phyloP scores from a whole-genome alignment of 305 asterid genomes.

The Withania somnifera region DNA sequence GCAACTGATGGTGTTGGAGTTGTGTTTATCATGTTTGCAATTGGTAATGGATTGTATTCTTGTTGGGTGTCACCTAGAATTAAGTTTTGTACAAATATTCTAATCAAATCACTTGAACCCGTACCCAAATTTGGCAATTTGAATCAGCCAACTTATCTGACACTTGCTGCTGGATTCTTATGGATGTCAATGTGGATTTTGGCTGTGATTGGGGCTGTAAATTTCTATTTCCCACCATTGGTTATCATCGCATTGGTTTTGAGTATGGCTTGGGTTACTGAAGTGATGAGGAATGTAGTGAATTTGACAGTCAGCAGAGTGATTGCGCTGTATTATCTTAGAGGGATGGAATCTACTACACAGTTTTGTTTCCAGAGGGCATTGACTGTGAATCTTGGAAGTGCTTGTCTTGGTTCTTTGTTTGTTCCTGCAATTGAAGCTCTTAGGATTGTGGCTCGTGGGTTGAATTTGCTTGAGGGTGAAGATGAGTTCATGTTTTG shows the following conservation, averaged over 20 bases:
- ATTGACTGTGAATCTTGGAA: slow-evolving; percentile 62
- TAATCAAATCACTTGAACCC: slow-evolving; percentile 67
- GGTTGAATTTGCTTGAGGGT: slow-evolving; percentile 76
- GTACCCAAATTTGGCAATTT: slow-evolving; percentile 58
- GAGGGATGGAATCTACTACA: slow-evolving; percentile 84
- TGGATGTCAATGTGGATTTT: slow-evolving; percentile 91
- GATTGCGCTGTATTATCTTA: slow-evolving; percentile 72
- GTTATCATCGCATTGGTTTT: slow-evolving; percentile 42
- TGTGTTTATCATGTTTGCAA: slow-evolving; percentile 45
- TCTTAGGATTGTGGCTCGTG: slow-evolving; percentile 74
- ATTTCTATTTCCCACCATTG: slow-evolving; percentile 57
- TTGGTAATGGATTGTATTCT: slow-evolving; percentile 81
- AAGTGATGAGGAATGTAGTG: slow-evolving; percentile 94
- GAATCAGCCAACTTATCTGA: slow-evolving; percentile 66
- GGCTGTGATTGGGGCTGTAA: slow-evolving; percentile 73
- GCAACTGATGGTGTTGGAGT: slow-evolving; percentile 73
- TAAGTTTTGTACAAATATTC: slow-evolving; percentile 56
- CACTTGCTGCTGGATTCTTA: slow-evolving; percentile 73
- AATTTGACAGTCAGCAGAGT: slow-evolving; percentile 73
- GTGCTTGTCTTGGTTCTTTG: slow-evolving; percentile 86
- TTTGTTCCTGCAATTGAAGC: slow-evolving; percentile 81
- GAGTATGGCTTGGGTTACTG: slow-evolving; percentile 83
- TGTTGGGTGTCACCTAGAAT: slow-evolving; percentile 86
- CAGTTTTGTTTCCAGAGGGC: slow-evolving; percentile 80
- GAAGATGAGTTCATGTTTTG: slow-evolving; percentile 96